phyloP scores from a whole-genome alignment of 371 early-diverging fungal genomes.

The Parasitella parasitica region DNA sequence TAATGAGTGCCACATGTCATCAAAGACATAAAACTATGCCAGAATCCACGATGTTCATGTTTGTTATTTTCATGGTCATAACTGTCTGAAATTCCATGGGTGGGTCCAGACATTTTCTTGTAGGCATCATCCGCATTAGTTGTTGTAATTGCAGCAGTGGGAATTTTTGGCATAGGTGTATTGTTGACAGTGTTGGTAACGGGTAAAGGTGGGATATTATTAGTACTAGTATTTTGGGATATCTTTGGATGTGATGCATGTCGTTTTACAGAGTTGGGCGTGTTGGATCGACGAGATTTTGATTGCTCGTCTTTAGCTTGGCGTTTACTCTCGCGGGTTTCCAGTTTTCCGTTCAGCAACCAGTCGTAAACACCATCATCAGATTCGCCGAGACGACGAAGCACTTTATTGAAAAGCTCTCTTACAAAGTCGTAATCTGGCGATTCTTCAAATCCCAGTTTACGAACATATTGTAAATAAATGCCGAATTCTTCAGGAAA shows the following conservation, averaged over 20 bases:
- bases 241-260: conserved; percentile 30
- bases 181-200: conserved; percentile 1
- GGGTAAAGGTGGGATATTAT: conserved; percentile 18
- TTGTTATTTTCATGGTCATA: neutral
- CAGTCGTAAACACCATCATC: conserved; percentile 98
- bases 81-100: neutral
- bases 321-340: conserved; percentile 27
- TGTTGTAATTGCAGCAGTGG: neutral
- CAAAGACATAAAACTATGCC: conserved; percentile 28
- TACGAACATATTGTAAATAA: conserved; percentile 92
- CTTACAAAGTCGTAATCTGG: conserved; percentile 95
- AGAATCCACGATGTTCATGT: conserved; percentile 24
- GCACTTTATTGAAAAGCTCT: conserved; percentile 84
- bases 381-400: conserved; percentile 70
- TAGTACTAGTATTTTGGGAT: conserved; percentile 2
- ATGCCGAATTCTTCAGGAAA: conserved; percentile 94
- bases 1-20: conserved; percentile 32
- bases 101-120: conserved; percentile 20
- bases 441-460: conserved; percentile 94
- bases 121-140: conserved; percentile 11
- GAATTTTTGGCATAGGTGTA: conserved; percentile 4
- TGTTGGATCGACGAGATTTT: conserved; percentile 16
- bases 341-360: conserved; percentile 69
- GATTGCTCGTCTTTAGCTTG: conserved; percentile 28
- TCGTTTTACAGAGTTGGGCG: conserved; percentile 21